A percentile compares a stretch with the other conserved stretches of the same genome.
phyloP scores from a whole-genome alignment of 768 basidiomycete species.

The Lentinula raphanica region DNA sequence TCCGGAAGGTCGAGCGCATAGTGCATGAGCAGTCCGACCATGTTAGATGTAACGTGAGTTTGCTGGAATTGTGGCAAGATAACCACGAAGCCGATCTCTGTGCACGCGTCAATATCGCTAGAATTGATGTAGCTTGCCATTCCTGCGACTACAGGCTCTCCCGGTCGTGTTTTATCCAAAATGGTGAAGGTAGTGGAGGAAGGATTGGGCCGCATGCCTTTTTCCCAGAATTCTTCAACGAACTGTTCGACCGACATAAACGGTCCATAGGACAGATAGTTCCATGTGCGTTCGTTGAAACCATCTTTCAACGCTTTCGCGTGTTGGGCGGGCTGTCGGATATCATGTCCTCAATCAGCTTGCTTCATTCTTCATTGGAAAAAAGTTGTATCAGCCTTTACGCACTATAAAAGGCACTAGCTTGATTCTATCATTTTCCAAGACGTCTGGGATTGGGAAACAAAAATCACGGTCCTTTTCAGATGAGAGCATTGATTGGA shows the following conservation, averaged over 20 bases:
- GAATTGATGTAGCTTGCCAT: conserved; percentile 47
- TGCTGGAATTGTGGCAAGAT: conserved; percentile 55
- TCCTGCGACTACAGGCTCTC: conserved; percentile 36
- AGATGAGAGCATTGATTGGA: not conserved
- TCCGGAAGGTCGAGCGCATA: conserved; percentile 38
- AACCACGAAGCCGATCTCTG: conserved; percentile 53
- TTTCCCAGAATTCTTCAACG: conserved; percentile 27
- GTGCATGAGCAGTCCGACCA: conserved; percentile 44
- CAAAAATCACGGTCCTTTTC: conserved; percentile 7
- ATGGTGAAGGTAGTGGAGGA: conserved; percentile 43
- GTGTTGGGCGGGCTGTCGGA: conserved; percentile 46
- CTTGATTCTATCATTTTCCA: conserved; percentile 4
- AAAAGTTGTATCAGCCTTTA: not conserved
- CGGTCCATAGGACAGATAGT: conserved; percentile 48
- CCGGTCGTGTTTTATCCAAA: conserved; percentile 41
- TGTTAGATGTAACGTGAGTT: conserved; percentile 58
- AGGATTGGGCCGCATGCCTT: conserved; percentile 29
- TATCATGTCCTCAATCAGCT: not conserved
- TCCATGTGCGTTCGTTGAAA: conserved; percentile 34
- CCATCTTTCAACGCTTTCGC: conserved; percentile 32
- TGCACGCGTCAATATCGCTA: conserved; percentile 32
- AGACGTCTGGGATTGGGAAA: conserved; percentile 6
- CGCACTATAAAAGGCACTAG: conserved; percentile 8
- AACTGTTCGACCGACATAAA: conserved; percentile 34
- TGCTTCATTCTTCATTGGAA: no score